These are phyloP conservation scores for Pelargonium fulgidum DNA, from an alignment of 441 rosid genomes.

Conservation along the genomic window DNA sequence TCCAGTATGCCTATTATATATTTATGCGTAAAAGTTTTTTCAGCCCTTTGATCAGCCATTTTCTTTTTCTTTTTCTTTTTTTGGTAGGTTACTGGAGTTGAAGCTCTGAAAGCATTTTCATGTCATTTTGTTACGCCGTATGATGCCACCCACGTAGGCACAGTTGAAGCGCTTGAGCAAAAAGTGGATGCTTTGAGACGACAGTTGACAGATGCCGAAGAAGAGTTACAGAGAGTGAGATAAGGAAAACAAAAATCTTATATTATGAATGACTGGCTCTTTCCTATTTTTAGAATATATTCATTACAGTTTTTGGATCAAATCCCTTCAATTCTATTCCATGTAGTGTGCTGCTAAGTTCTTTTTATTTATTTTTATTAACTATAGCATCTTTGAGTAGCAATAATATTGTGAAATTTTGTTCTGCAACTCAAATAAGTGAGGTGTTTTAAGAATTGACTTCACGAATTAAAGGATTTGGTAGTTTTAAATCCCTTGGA, in stretches of 20 bases:
- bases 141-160: constrained; percentile 29
- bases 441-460: neutral
- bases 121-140: constrained; percentile 52
- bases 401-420: neutral
- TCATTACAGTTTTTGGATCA: neutral
- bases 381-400: neutral
- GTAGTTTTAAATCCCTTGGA: neutral
- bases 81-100: constrained; percentile 85
- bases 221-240: constrained; percentile 49
- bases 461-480: neutral
- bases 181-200: constrained; percentile 44
- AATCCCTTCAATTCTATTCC: too few relatives aligned
- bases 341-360: neutral
- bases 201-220: constrained; percentile 64
- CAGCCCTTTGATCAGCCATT: constrained; percentile 7
- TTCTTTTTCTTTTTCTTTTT: constrained; percentile 11
- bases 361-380: neutral
- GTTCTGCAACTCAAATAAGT: neutral
- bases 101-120: constrained; percentile 78
- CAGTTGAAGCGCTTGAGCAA: constrained; percentile 52
- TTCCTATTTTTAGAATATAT: neutral
- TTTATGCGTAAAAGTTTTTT: neutral
- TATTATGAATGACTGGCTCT: constrained; percentile 21
- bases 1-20: neutral
- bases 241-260: constrained; percentile 43